Evolutionary conservation across 2,329 filamentous ascomycete species (phyloP), one percentile per base, ranked within the genome.

Genomic region (Parascedosporium putredinis): DNA sequence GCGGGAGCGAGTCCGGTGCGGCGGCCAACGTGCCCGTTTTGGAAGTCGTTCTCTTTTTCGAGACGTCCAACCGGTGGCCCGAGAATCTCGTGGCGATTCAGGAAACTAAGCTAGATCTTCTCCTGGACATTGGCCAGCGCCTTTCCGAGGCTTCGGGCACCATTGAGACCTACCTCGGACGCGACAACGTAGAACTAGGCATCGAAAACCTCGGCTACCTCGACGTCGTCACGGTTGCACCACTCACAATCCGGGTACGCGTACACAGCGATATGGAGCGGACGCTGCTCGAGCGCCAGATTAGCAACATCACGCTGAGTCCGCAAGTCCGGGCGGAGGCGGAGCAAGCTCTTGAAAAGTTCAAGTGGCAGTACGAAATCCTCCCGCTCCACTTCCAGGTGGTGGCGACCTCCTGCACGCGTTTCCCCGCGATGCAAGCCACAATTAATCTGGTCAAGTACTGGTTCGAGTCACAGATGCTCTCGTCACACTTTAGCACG

Each of bases 41-140:
- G 56, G 83, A 94, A 56, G 78, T 94, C 27, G 77, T 89, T 38
- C 74, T 98, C 45, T 90, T 91, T 60, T 97, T 98, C 58, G 93
- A 98, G 67, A 87, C 86, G 4, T 97, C 93, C 5, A 84, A 82
- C 43, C 84, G 88, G 57, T 98, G 93, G 93, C 93, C 93, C 0
- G 90, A 97, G 61, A 88, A 94, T 60, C 68, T 97, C 7, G 79
- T 79, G 3, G 90, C 91, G 4, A 95, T 97, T 50, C 93, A 98
- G 64, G 81, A 89, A 60, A 90, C 89, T 10, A 98, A 98, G 66
- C 78, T 94, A 34, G 93, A 94, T 3, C 95, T 98, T 61, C 73
- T 93, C 3, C 68, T 96, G 3, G 79, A 83, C 57, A 81, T 95
- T 51, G 81, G 83, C 46, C 80, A 83, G 47, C 75, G 88, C 2